These are phyloP conservation scores for Oxytropis ochrocephala DNA, from an alignment of 306 rosid species.

Conservation along the genomic window DNA sequence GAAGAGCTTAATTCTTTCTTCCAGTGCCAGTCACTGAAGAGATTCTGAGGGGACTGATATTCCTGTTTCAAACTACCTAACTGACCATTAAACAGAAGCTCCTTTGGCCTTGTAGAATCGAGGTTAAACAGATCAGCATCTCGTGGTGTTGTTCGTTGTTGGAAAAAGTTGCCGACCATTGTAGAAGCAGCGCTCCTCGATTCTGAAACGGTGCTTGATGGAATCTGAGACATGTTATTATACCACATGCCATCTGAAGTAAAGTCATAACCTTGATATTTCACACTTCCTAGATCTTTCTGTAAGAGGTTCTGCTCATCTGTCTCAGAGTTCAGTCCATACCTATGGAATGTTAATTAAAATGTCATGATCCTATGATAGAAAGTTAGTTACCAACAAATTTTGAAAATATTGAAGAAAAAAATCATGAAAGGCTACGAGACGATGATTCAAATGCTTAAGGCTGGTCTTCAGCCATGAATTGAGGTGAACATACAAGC, in stretches of 20 bases:
- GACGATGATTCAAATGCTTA: background rate
- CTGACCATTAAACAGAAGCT: slow-evolving; percentile 33
- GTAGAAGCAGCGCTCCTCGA: slow-evolving; percentile 32
- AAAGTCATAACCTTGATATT: slow-evolving; percentile 39
- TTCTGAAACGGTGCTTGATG: slow-evolving; percentile 36
- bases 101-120: slow-evolving; percentile 35
- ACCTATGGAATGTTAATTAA: slow-evolving; percentile 30
- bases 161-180: slow-evolving; percentile 33
- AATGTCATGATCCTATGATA: slow-evolving; percentile 6
- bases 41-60: slow-evolving; percentile 43
- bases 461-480: background rate
- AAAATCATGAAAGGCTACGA: background rate
- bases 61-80: slow-evolving; percentile 42
- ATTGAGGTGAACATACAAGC: background rate
- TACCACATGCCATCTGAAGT: slow-evolving; percentile 49
- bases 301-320: slow-evolving; percentile 44
- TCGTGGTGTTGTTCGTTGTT: slow-evolving; percentile 34
- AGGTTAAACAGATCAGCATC: slow-evolving; percentile 32
- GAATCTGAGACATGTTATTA: slow-evolving; percentile 35
- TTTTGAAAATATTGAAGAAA: background rate
- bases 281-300: slow-evolving; percentile 41
- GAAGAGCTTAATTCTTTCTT: slow-evolving; percentile 40
- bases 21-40: slow-evolving; percentile 56
- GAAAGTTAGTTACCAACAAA: background rate
- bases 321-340: slow-evolving; percentile 37